Evolutionary conservation across 148 eudicot species (phyloP).

Genomic region (Gaultheria prostrata): DNA sequence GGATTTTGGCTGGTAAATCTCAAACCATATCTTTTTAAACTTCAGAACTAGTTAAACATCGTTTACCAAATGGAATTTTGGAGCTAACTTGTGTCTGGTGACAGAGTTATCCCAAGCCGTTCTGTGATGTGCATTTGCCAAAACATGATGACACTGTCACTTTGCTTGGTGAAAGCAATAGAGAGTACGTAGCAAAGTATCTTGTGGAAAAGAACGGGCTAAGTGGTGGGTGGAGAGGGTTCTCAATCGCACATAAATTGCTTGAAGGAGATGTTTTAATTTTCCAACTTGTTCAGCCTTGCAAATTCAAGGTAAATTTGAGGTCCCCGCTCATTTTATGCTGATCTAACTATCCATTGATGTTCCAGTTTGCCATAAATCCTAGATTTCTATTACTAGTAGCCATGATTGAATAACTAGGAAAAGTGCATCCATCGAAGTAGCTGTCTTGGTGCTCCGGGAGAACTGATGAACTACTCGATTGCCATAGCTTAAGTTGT

Average conservation of each 20-base stretch:
- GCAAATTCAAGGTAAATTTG: constrained; percentile 39
- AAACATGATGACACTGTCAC: constrained; percentile 26
- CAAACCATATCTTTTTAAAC: background rate
- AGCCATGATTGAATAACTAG: background rate
- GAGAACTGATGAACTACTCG: background rate
- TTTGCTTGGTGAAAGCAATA: constrained; percentile 32
- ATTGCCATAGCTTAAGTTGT: background rate
- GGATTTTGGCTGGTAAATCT: constrained; percentile 51
- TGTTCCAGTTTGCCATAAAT: background rate
- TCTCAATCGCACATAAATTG: constrained; percentile 39
- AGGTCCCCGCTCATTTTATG: background rate
- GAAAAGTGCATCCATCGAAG: background rate
- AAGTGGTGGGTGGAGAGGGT: constrained; percentile 53
- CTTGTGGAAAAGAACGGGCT: constrained; percentile 34
- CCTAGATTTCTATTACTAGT: background rate
- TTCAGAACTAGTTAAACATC: background rate
- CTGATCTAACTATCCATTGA: background rate
- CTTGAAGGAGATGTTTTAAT: constrained; percentile 41
- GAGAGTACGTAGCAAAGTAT: constrained; percentile 31
- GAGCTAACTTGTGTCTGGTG: constrained; percentile 3
- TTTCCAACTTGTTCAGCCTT: constrained; percentile 35
- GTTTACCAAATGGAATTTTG: background rate
- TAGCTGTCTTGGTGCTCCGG: background rate
- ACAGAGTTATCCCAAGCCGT: constrained; percentile 34
- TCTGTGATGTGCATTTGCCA: constrained; percentile 35